Conservation (phyloP, 208 protist genomes). For the Borovskyia barvae region DNA sequence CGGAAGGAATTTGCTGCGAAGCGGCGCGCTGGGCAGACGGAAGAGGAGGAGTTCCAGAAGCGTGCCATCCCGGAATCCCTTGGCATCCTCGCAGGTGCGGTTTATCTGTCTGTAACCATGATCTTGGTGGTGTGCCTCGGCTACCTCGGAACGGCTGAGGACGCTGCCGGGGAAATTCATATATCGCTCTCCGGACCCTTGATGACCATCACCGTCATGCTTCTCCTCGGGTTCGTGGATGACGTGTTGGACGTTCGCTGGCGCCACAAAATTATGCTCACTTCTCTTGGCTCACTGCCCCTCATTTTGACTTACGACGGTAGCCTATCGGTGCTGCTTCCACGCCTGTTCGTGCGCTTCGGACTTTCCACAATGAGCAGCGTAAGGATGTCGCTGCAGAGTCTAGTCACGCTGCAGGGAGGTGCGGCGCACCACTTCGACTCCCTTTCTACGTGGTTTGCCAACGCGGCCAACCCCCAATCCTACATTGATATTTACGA, state of each 20-base stretch:
- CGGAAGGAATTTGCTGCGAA: slow-evolving; percentile 43
- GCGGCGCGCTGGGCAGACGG: slow-evolving; percentile 27
- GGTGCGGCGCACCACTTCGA: not conserved
- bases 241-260: slow-evolving; percentile 98
- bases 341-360: slow-evolving; percentile 39
- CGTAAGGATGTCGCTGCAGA: slow-evolving; percentile 7
- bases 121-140: slow-evolving; percentile 31
- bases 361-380: slow-evolving; percentile 16
- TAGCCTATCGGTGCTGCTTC: slow-evolving; percentile 87
- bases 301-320: slow-evolving; percentile 93
- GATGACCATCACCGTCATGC: slow-evolving; percentile 96
- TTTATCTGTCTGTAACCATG: slow-evolving; percentile 77
- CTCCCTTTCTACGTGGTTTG: slow-evolving; percentile 12
- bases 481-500: slow-evolving; percentile 13
- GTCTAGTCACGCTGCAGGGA: slow-evolving; percentile 1
- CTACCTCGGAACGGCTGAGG: slow-evolving; percentile 26
- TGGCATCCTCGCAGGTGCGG: slow-evolving; percentile 70
- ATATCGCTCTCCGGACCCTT: slow-evolving; percentile 74
- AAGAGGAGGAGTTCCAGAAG: slow-evolving; percentile 32
- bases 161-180: slow-evolving; percentile 36
- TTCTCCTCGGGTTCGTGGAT: slow-evolving; percentile 99
- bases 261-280: slow-evolving; percentile 98
- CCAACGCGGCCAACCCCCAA: slow-evolving; percentile 2
- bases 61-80: slow-evolving; percentile 70
- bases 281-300: slow-evolving; percentile 94